Conservation (phyloP, 2,329 filamentous ascomycete genomes). For the Stagonosporopsis tanaceti region DNA sequence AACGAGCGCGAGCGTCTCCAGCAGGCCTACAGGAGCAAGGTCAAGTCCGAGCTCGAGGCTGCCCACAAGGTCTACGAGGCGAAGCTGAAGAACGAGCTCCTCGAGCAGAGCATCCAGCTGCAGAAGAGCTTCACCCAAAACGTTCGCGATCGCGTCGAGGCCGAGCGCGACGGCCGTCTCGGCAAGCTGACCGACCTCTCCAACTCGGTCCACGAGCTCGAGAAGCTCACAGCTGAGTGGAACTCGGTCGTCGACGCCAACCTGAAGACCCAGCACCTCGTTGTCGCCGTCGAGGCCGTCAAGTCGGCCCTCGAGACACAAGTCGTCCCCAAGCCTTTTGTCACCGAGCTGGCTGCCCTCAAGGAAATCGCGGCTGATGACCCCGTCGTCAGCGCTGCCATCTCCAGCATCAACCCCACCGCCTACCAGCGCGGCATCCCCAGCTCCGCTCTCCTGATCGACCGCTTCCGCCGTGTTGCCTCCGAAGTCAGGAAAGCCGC, state of each 20-base stretch:
- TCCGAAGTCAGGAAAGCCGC: slow-evolving; percentile 92
- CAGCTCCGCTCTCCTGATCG: slow-evolving; percentile 83
- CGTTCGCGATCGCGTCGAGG: slow-evolving; percentile 82
- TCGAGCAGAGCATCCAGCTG: slow-evolving; percentile 88
- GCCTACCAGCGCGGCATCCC: slow-evolving; percentile 94
- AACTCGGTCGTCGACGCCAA: slow-evolving; percentile 89
- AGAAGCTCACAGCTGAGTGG: slow-evolving; percentile 88
- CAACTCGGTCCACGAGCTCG: slow-evolving; percentile 79
- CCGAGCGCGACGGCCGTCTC: slow-evolving; percentile 85
- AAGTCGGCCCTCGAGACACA: slow-evolving; percentile 81
- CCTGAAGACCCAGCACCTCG: slow-evolving; percentile 92
- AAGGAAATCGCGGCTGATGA: slow-evolving; percentile 90
- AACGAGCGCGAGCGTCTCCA: slow-evolving; percentile 82
- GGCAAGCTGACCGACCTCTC: slow-evolving; percentile 85
- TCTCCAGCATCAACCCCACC: slow-evolving; percentile 92
- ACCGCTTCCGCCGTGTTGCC: slow-evolving; percentile 93
- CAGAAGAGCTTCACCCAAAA: slow-evolving; percentile 84
- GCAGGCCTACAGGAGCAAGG: slow-evolving; percentile 78
- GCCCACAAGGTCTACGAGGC: slow-evolving; percentile 83
- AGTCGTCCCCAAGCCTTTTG: slow-evolving; percentile 80
- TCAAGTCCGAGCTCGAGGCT: slow-evolving; percentile 79
- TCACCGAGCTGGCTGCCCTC: slow-evolving; percentile 90
- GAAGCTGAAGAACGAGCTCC: slow-evolving; percentile 81
- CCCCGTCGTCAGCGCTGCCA: slow-evolving; percentile 87
- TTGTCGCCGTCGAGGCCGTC: slow-evolving; percentile 94